These are phyloP conservation scores for Pelagophyceae sp. DNA, from an alignment of 352 stramenopile species.

Conservation along the genomic window DNA sequence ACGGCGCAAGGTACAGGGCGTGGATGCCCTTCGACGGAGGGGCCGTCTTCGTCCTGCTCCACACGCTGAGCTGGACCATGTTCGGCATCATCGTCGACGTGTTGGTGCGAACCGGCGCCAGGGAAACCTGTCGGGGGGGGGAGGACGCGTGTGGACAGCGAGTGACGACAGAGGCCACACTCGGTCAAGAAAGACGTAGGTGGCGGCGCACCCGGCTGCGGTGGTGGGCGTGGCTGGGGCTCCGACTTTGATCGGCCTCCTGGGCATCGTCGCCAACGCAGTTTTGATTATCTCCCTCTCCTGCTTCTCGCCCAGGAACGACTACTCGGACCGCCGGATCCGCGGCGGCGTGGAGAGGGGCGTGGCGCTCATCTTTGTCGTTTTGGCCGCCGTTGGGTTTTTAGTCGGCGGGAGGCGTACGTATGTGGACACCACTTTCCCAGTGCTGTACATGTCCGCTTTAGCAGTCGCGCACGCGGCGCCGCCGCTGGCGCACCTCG, in stretches of 20 bases:
- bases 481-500: neutral
- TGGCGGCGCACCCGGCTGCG: neutral
- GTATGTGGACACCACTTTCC: neutral
- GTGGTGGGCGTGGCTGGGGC: neutral
- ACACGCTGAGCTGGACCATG: conserved; percentile 28
- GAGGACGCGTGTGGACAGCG: no score
- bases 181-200: no score
- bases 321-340: neutral
- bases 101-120: no score
- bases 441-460: neutral
- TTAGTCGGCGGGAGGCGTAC: neutral
- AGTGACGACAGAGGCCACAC: no score
- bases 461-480: neutral
- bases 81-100: conserved; percentile 13
- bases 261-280: neutral
- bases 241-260: neutral
- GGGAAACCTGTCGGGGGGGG: no score
- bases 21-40: conserved; percentile 30
- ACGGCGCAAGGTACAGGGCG: conserved; percentile 3
- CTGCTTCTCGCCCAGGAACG: neutral
- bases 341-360: neutral
- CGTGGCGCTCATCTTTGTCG: neutral
- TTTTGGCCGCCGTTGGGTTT: neutral
- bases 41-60: conserved; percentile 25
- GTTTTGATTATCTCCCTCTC: neutral